Conservation (phyloP, 1,284 basidiomycete genomes). For the Abortiporus biennis region DNA sequence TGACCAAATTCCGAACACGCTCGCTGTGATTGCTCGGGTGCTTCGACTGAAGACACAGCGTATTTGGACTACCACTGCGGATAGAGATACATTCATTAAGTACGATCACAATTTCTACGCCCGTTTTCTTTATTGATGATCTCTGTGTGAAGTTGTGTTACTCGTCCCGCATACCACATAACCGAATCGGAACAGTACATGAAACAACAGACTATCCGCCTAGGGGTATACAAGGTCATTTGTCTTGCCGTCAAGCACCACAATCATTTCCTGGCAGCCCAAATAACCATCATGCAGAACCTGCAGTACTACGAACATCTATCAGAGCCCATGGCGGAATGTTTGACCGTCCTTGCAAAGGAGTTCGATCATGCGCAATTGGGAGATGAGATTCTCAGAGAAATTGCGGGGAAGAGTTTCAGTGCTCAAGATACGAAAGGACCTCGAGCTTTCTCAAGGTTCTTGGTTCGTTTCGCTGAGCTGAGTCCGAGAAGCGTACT, state of each 20-base stretch:
- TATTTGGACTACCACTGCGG: slow-evolving; percentile 83
- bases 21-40: slow-evolving; percentile 67
- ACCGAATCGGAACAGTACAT: slow-evolving; percentile 86
- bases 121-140: slow-evolving; percentile 1
- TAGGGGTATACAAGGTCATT: slow-evolving; percentile 83
- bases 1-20: slow-evolving; percentile 66
- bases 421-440: slow-evolving; percentile 83
- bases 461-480: slow-evolving; percentile 82
- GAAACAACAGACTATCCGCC: slow-evolving; percentile 70
- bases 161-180: slow-evolving; percentile 81
- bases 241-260: slow-evolving; percentile 92
- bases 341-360: slow-evolving; percentile 73
- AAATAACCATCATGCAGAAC: slow-evolving; percentile 88
- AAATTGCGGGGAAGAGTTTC: slow-evolving; percentile 78
- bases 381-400: slow-evolving; percentile 85
- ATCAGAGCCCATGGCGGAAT: slow-evolving; percentile 91
- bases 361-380: slow-evolving; percentile 90
- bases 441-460: slow-evolving; percentile 81
- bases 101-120: slow-evolving; percentile 29
- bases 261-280: slow-evolving; percentile 77
- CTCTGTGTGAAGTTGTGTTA: slow-evolving; percentile 62
- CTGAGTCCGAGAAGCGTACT: slow-evolving; percentile 80
- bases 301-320: slow-evolving; percentile 95
- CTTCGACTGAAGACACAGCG: slow-evolving; percentile 73
- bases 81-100: slow-evolving; percentile 82